phyloP scores from a whole-genome alignment of 495 filamentous ascomycete species.

The Apiosordaria backusii region DNA sequence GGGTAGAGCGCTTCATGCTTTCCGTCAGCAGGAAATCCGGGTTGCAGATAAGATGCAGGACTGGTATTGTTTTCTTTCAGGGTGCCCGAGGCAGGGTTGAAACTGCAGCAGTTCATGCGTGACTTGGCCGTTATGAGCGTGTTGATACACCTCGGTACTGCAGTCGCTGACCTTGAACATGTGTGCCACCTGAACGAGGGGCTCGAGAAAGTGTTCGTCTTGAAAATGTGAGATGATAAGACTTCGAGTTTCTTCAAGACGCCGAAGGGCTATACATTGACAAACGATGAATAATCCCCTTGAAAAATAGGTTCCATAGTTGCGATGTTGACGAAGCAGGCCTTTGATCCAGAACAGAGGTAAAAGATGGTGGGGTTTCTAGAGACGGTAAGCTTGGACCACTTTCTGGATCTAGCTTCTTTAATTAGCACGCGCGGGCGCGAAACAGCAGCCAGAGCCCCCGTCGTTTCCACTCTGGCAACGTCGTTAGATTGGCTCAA shows the following conservation, averaged over 20 bases:
- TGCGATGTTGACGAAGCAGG: background rate
- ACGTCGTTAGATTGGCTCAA: constrained; percentile 14
- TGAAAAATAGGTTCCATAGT: too few relatives aligned
- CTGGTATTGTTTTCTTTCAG: background rate
- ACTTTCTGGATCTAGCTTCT: background rate
- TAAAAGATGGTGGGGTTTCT: background rate
- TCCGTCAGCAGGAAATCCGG: background rate
- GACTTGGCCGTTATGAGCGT: background rate
- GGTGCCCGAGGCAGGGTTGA: constrained; percentile 19
- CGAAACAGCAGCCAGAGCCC: background rate
- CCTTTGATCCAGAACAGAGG: background rate
- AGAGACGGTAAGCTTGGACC: constrained; percentile 1
- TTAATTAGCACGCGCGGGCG: constrained; percentile 8
- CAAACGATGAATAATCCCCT: too few relatives aligned
- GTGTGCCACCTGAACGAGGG: background rate
- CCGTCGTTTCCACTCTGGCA: constrained; percentile 1
- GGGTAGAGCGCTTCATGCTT: background rate
- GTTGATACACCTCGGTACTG: background rate
- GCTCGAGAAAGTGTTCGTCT: background rate
- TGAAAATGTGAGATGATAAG: background rate
- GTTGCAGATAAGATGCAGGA: background rate
- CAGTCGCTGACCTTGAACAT: background rate
- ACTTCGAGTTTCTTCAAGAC: too few relatives aligned
- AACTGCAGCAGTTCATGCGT: constrained; percentile 32
- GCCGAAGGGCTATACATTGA: too few relatives aligned